phyloP scores from a whole-genome alignment of 371 early-diverging fungal genomes.

The Blakeslea trispora region DNA sequence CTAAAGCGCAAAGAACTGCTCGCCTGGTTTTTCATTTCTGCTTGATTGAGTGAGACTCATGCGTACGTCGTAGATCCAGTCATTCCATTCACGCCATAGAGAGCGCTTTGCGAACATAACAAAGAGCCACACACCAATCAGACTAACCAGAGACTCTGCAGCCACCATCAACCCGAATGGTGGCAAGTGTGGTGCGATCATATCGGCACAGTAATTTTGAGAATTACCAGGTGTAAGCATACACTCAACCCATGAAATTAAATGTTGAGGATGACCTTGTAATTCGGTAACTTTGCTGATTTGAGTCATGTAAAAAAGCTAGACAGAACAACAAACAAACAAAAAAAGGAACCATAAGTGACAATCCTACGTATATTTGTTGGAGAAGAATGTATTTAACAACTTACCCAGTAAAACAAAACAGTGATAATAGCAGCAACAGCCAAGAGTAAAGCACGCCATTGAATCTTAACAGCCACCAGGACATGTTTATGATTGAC shows the following conservation, averaged over 20 bases:
- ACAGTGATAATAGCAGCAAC: constrained; percentile 52
- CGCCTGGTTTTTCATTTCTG: constrained; percentile 49
- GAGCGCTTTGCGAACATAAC: constrained; percentile 64
- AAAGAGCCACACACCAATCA: constrained; percentile 59
- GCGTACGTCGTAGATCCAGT: constrained; percentile 49
- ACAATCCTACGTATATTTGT: too few relatives aligned
- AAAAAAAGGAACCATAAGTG: too few relatives aligned
- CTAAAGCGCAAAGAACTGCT: constrained; percentile 60
- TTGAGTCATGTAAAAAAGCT: constrained; percentile 59
- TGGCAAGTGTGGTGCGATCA: constrained; percentile 45
- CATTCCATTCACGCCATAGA: constrained; percentile 59
- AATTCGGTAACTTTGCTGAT: constrained; percentile 40
- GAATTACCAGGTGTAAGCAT: constrained; percentile 40
- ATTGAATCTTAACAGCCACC: constrained; percentile 67
- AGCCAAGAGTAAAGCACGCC: constrained; percentile 68
- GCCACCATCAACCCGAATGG: constrained; percentile 59
- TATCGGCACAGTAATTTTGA: constrained; percentile 45
- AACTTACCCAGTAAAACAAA: constrained; percentile 55
- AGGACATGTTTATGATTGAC: constrained; percentile 56
- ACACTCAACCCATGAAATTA: constrained; percentile 53
- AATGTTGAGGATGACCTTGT: constrained; percentile 24
- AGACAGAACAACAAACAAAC: too few relatives aligned
- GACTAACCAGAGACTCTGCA: constrained; percentile 59
- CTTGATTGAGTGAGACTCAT: constrained; percentile 37
- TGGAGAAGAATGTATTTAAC: too few relatives aligned